Conservation (phyloP, 2,329 filamentous ascomycete species). For the Aureobasidium sp. region DNA sequence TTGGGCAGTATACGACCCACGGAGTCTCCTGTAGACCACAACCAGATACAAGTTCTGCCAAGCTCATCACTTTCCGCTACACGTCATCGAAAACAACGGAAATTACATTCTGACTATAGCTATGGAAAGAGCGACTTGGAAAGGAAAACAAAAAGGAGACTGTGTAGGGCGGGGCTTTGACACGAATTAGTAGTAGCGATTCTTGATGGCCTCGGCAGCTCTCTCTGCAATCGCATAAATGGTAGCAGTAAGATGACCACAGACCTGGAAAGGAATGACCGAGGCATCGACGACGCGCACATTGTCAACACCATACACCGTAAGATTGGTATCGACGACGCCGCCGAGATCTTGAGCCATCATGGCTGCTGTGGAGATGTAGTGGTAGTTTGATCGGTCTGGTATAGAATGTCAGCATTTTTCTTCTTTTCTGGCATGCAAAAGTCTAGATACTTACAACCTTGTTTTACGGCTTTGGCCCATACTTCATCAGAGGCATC, state of each 20-base stretch:
- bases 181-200: not conserved
- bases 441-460: not conserved
- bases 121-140: not conserved
- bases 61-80: not conserved
- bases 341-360: conserved; percentile 27
- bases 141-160: not conserved
- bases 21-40: no score
- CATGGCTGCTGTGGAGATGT: conserved; percentile 31
- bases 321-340: conserved; percentile 29
- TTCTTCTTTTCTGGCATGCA: no score
- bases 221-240: conserved; percentile 34
- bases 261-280: conserved; percentile 28
- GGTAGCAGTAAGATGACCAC: conserved; percentile 31
- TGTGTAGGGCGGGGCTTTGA: not conserved
- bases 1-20: no score
- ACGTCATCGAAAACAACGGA: not conserved
- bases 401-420: not conserved
- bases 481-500: conserved; percentile 21
- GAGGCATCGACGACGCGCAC: conserved; percentile 33
- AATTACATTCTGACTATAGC: not conserved
- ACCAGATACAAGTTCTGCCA: no score
- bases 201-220: conserved; percentile 26
- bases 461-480: conserved; percentile 3
- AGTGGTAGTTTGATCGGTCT: conserved; percentile 27
- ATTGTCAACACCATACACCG: conserved; percentile 30